Percentiles rank a stretch among this genome's conserved stretches.
Conservation (phyloP, 2,329 filamentous ascomycete genomes). For the Pseudomassariella vexata region DNA sequence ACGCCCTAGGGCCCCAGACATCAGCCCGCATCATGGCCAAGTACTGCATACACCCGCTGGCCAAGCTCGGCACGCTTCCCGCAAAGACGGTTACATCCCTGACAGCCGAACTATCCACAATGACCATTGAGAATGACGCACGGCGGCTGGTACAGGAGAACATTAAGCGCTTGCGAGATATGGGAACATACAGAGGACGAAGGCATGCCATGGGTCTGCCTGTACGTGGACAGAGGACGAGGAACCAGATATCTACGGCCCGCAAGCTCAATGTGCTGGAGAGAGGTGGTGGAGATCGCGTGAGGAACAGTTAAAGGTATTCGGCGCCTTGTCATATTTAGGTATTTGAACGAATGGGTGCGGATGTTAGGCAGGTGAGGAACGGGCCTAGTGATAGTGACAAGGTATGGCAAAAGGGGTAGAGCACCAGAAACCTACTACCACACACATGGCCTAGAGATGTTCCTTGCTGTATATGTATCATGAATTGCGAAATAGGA, state of each 20-base stretch:
- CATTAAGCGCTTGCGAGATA: constrained; percentile 80
- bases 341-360: too few species aligned
- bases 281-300: constrained; percentile 30
- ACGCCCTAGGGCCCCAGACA: constrained; percentile 68
- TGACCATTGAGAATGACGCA: constrained; percentile 92
- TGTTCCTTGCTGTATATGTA: too few species aligned
- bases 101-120: constrained; percentile 77
- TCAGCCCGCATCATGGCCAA: constrained; percentile 78
- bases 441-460: too few species aligned
- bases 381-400: too few species aligned
- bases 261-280: constrained; percentile 58
- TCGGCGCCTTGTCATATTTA: too few species aligned
- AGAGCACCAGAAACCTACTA: too few species aligned
- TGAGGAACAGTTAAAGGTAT: not conserved
- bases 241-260: constrained; percentile 61
- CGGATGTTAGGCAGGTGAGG: too few species aligned
- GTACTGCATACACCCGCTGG: constrained; percentile 79
- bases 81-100: constrained; percentile 75
- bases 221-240: constrained; percentile 83
- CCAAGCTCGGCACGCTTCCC: constrained; percentile 68
- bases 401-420: too few species aligned
- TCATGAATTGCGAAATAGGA: too few species aligned
- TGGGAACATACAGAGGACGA: constrained; percentile 82
- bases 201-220: constrained; percentile 90
- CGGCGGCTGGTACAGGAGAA: constrained; percentile 74